Evolutionary conservation across 2,329 filamentous ascomycete species (phyloP), one percentile per base, ranked within the genome.

Genomic region (Thielaviopsis musarum): DNA sequence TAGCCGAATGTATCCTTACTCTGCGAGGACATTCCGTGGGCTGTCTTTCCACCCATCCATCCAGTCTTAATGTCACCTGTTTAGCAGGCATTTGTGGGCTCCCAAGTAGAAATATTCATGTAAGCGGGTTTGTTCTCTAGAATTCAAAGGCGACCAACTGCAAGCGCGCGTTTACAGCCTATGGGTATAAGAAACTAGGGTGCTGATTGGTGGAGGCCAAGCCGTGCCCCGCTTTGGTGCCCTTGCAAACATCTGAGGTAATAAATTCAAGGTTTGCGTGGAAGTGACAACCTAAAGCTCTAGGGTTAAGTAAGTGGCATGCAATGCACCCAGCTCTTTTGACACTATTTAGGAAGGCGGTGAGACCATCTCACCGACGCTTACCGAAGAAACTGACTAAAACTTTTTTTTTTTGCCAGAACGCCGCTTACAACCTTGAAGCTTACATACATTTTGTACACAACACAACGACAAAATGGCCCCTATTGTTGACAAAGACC

Each of bases 391-490:
- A 41, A 41, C 34, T 3, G 34, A 41, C 10, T 13, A 41, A 41
- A 41, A 41, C 10, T 41, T 41, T 17, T 41, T 17, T 41, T 13
- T 17, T 41, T 41, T 41, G 4, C 3, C 10, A 13, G 34, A 5
- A 41, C 3, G 12, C 4, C 10, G 10, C 28, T 56, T 26, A 15
- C 15, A 26, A 24, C 9, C 41, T 9, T n/a, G 6, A 52, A 52
- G n/a, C n/a, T 21, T 24, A 28, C 3, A 52, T 3, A 15, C 2
- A 19, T 19, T 54, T 19, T n/a, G 10, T n/a, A 58, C 34, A 22
- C 53, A 21, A 22, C 48, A n/a, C 24, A 58, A 48, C 5, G 15
- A 12, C 10, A 41, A 41, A 22, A 63, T 64, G 63, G 60, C 60
- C 7, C 55, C 56, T 21, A 22, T 55, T 24, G 56, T 59, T 56